Base-by-base conservation (phyloP, 305 asterid genomes). In the Plantago rigida region DNA sequence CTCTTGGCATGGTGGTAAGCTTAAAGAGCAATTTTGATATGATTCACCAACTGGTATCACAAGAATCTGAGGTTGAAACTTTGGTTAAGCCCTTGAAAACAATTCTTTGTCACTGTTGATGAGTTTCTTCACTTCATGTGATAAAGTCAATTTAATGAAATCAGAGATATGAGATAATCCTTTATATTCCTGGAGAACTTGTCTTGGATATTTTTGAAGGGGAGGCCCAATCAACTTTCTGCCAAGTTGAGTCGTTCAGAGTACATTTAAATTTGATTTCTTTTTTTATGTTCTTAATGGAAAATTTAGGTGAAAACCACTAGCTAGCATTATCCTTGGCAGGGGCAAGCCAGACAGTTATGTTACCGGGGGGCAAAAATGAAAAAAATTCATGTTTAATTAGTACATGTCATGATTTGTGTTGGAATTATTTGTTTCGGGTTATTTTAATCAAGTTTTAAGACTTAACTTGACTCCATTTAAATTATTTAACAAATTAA, bases 1-100 rank as follows among this genome's bases (percentile, higher is more conserved):
- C 99, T 69, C 81, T 93, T 51, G 99, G 99, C 82, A 93, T 87
- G 96, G 95, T 93, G 73, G 99, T 93, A 85, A 89, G 96, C 89
- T 79, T 62, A 85, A 69, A 64, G 42, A 10, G 14, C 60, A 34
- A 9, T 56, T 60, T 19, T 62, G 22, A 11, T 49, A 15, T 49
- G 68, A 58, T 19, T 63, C 63, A 47, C 48, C 53, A 51, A 14
- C 45, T 55, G 39, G 56, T 46, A 53, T 39, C 39, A 13, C 62
- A 4, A 29, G 36, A 51, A 52, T 64, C 48, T 7, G 19, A 17
- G 19, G 34, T 28, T 36, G 39, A 17, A 58, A 42, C 47, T 39
- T 70, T 39, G 28, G 48, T 19, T 68, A 4, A 49, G 5, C 1
- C 41, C 15, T 62, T 26, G 41, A 48, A 36, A 34, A 34, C 3